Base-by-base conservation (phyloP, 345 rosid genomes). In the Carallia brachiata region DNA sequence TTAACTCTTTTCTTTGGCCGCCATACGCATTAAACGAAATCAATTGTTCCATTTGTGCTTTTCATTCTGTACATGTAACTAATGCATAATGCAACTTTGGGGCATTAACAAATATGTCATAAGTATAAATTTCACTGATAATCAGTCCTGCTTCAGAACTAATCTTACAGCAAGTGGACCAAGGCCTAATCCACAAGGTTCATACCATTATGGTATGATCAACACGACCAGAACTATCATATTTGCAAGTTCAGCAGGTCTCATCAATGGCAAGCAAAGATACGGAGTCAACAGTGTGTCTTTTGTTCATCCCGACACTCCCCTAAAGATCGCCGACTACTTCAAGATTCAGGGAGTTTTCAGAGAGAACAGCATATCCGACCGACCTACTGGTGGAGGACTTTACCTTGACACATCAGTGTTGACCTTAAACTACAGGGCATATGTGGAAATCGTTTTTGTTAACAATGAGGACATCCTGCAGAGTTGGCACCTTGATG, bases 121-220 rank as follows among this genome's bases (percentile, higher is more conserved):
- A 44, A 3, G 50, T 44, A 12, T 44, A 44, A 44, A 44, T 44
- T 44, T 8, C 34, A 23, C 2, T 47, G 9, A 64, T 64, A 16
- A 6, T 47, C 10, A 28, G 17, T 13, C 10, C 40, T 65, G n/a
- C 69, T 80, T 65, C 87, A 90, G 98, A 80, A 80, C 96, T 84
- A 95, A 95, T 69, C 84, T 95, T 59, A 90, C 99, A 0, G 97
- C 99, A 13, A 95, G 97, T 70, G 99, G 92, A 32, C 97, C 97
- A 1, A 84, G 99, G 54, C 97, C 99, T 4, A 95, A 95, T 78
- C 98, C 98, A 2, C 98, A 94, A 82, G 98, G 98, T 10, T 94
- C 98, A 1, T 95, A 92, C 83, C 97, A 95, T 70, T 95, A 95
- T 58, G 99, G 99, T 15, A 47, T 87, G 86, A 89, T 95, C 72